Conservation (phyloP, 2,329 filamentous ascomycete species). For the Emericellopsis atlantica region DNA sequence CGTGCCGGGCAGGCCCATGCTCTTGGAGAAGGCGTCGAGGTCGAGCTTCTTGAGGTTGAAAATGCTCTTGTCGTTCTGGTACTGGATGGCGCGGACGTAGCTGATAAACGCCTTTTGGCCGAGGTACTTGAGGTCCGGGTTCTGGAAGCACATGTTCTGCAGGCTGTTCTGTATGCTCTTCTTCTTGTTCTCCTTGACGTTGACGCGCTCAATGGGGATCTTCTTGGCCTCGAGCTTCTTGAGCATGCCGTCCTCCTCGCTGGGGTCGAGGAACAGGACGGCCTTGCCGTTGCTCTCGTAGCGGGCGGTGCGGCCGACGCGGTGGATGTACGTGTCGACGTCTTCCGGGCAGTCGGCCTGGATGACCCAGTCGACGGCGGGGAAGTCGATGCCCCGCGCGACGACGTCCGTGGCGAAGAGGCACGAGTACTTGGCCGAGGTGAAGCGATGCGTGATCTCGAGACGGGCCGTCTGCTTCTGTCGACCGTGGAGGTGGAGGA, state of each 20-base stretch:
- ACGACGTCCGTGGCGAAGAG: constrained; percentile 94
- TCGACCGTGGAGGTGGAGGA: constrained; percentile 85
- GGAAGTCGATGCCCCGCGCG: constrained; percentile 88
- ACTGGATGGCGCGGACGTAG: constrained; percentile 71
- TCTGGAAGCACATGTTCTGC: constrained; percentile 92
- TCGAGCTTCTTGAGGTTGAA: constrained; percentile 78
- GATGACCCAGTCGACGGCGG: constrained; percentile 96
- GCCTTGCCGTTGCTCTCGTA: constrained; percentile 82
- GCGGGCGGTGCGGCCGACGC: constrained; percentile 86
- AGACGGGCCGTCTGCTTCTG: constrained; percentile 85
- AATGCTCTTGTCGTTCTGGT: constrained; percentile 84
- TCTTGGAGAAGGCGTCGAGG: constrained; percentile 74
- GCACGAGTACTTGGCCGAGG: constrained; percentile 68
- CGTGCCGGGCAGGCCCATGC: constrained; percentile 78
- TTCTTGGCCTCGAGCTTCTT: constrained; percentile 77
- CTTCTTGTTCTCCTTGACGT: constrained; percentile 81
- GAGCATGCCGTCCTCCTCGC: constrained; percentile 86
- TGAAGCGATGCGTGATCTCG: constrained; percentile 78
- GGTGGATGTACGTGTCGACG: constrained; percentile 93
- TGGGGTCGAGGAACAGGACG: constrained; percentile 83
- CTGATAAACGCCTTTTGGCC: constrained; percentile 93
- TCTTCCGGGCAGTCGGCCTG: constrained; percentile 96
- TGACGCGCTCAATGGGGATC: constrained; percentile 76
- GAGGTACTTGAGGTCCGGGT: constrained; percentile 85
- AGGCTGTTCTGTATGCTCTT: constrained; percentile 72